These are phyloP conservation scores for Lachancea nothofagi DNA, from an alignment of 805 yeast genomes.

Conservation along the genomic window DNA sequence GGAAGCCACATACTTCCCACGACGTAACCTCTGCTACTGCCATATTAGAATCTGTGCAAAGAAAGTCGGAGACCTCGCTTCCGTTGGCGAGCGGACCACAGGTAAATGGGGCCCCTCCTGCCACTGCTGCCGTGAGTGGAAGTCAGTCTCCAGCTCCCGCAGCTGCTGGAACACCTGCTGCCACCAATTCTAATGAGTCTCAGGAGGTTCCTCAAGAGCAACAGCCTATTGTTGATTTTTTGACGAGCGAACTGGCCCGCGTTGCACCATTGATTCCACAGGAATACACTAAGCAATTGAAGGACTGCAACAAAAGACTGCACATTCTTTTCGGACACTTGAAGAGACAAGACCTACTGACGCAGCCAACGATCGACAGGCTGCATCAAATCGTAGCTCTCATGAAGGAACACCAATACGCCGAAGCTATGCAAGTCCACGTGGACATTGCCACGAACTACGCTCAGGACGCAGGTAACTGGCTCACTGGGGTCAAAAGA, in stretches of 20 bases:
- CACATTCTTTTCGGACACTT: constrained; percentile 71
- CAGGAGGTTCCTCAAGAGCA: constrained; percentile 55
- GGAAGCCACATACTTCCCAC: constrained; percentile 17
- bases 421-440: constrained; percentile 51
- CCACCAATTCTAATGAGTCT: constrained; percentile 16
- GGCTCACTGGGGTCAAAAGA: constrained; percentile 91
- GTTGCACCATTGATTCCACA: constrained; percentile 73
- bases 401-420: constrained; percentile 49
- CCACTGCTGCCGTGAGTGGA: constrained; percentile 1
- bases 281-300: constrained; percentile 62
- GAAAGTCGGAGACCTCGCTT: constrained; percentile 6
- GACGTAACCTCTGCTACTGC: constrained; percentile 22
- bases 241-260: constrained; percentile 50
- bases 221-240: constrained; percentile 50
- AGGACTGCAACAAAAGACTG: constrained; percentile 79
- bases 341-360: constrained; percentile 62
- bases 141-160: constrained; percentile 14
- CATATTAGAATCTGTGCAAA: constrained; percentile 19
- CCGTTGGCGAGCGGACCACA: background rate
- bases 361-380: constrained; percentile 48
- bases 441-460: constrained; percentile 56
- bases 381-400: constrained; percentile 48
- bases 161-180: constrained; percentile 25
- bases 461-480: constrained; percentile 74
- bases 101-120: constrained; percentile 7